Base-by-base conservation (phyloP, 495 filamentous ascomycete species). In the Apodospora peruviana region DNA sequence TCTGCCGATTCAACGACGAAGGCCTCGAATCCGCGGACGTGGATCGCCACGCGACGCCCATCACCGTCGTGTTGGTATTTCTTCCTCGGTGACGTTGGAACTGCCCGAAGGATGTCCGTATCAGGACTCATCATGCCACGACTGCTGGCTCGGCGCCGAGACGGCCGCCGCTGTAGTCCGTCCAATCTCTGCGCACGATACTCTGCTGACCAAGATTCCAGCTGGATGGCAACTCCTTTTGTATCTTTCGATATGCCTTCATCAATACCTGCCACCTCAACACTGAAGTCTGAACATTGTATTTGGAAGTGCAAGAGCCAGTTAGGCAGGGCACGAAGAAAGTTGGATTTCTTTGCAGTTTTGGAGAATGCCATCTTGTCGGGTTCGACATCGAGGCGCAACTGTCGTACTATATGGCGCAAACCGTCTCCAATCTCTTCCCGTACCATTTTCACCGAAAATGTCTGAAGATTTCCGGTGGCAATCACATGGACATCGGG, bases 191-290 rank as follows among this genome's bases (percentile, higher is more conserved):
- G 84, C 14, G 88, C 85, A 51, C 83, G 84, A 66, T 97, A 99
- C 50, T 96, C 91, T 8, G 90, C 83, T 1, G 84, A 87, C 89
- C 89, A 95, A 0, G 86, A 88, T 52, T 96, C 88, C 11, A 97
- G 65, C 55, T 96, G 89, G 9, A 97, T 57, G 2, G 88, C 88
- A 41, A 93, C 73, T 19, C 93, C 93, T 39, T 88, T 80, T 8
- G 84, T 81, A 25, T 87, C 76, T 37, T 82, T 77, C 5, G 90
- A 93, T 21, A 96, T 87, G 4, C 84, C 79, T 20, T 77, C 69
- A 60, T 97, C 94, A 32, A 91, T 75, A 3, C 93, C 94, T 18
- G 93, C 94, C 43, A 97, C 78, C 63, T 97, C 94, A 48, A 94
- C 69, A 53, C 85, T 90, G 52, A 95, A 88, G 49, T 95, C 89